Percentiles rank a stretch among this genome's conserved stretches.
Evolutionary conservation across 2,329 filamentous ascomycete genomes (phyloP).

Genomic region (Pseudovirgaria hyperparasitica): DNA sequence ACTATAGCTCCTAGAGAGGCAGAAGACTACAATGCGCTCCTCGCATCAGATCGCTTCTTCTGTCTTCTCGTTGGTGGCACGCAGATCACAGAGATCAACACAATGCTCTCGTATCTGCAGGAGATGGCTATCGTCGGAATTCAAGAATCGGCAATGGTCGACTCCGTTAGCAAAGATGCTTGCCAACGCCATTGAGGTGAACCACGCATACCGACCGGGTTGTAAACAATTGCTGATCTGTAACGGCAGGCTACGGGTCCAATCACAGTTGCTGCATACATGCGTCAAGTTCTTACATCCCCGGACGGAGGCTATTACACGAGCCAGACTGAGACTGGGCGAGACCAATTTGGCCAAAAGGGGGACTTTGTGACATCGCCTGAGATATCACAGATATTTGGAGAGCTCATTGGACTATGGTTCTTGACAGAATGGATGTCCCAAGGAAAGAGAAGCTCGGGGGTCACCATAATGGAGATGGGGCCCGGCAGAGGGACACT

Average conservation of each 20-base stretch:
- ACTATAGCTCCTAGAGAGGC: too few species aligned
- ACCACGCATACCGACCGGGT: slow-evolving; percentile 13
- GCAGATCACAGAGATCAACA: too few species aligned
- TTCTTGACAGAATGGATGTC: slow-evolving; percentile 93
- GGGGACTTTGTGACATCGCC: slow-evolving; percentile 96
- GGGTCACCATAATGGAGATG: slow-evolving; percentile 84
- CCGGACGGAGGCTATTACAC: slow-evolving; percentile 92
- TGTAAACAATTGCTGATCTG: slow-evolving; percentile 4
- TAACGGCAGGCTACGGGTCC: slow-evolving; percentile 65
- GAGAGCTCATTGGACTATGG: slow-evolving; percentile 89
- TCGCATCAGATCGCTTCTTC: too few species aligned
- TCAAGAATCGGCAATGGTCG: slow-evolving; percentile 56
- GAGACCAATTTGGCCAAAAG: slow-evolving; percentile 82
- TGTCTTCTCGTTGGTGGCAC: too few species aligned
- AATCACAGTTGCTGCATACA: slow-evolving; percentile 82
- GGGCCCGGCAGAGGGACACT: slow-evolving; percentile 88
- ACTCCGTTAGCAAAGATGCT: slow-evolving; percentile 84
- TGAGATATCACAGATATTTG: slow-evolving; percentile 95
- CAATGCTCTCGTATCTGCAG: slow-evolving; percentile 11
- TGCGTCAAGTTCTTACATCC: slow-evolving; percentile 95
- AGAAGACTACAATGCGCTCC: too few species aligned
- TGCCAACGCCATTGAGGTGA: slow-evolving; percentile 77
- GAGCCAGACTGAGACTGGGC: slow-evolving; percentile 48
- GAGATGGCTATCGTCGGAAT: slow-evolving; percentile 28
- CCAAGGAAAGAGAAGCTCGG: slow-evolving; percentile 60